phyloP scores from a whole-genome alignment of 805 yeast genomes.

The Monosporozyma siamensis region DNA sequence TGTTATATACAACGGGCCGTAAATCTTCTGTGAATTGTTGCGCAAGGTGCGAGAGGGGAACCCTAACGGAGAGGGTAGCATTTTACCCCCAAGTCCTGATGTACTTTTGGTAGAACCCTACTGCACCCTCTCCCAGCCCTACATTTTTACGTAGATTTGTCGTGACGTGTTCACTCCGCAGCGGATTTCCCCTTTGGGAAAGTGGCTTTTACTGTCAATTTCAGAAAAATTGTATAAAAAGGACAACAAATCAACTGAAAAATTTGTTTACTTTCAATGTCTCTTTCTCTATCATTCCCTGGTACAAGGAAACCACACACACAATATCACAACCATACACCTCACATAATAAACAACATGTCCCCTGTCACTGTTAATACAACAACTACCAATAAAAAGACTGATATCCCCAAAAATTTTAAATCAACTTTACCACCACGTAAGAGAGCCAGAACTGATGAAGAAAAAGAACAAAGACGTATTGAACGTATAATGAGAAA shows the following conservation, averaged over 20 bases:
- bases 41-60: too few relatives aligned
- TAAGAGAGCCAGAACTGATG: slow-evolving; percentile 91
- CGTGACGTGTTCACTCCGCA: too few relatives aligned
- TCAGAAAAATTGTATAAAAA: too few relatives aligned
- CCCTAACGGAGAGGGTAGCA: too few relatives aligned
- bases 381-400: neutral
- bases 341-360: neutral
- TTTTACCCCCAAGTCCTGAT: too few relatives aligned
- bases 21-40: too few relatives aligned
- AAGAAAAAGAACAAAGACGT: slow-evolving; percentile 94
- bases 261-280: neutral
- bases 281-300: neutral
- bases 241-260: neutral
- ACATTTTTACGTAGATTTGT: too few relatives aligned
- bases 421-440: slow-evolving; percentile 73
- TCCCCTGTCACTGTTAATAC: neutral
- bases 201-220: too few relatives aligned
- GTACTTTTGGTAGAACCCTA: too few relatives aligned
- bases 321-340: neutral
- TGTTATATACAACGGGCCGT: too few relatives aligned
- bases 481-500: slow-evolving; percentile 88
- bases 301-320: neutral
- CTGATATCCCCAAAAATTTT: slow-evolving; percentile 14
- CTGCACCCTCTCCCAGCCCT: neutral
- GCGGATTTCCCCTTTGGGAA: neutral